Evolutionary conservation across 371 early-diverging fungal genomes (phyloP).

Genomic region (Mortierella sp.): DNA sequence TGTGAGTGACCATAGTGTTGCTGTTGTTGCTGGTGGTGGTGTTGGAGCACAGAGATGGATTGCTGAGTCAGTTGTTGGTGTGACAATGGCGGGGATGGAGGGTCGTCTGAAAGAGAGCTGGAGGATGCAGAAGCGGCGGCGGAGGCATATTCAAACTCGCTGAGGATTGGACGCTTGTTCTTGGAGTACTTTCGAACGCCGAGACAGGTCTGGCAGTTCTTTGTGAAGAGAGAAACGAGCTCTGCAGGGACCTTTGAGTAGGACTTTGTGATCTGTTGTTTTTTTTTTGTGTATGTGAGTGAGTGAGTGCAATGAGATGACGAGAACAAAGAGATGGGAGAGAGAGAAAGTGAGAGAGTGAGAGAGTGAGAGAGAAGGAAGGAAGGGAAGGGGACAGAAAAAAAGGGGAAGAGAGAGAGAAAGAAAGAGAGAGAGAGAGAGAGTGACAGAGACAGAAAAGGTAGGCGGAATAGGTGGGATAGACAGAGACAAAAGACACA

Average conservation of each 20-base stretch:
- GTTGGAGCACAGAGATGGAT: constrained; percentile 6
- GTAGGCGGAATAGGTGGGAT: neutral
- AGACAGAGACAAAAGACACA: neutral
- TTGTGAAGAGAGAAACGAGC: constrained; percentile 51
- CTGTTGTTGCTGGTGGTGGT: constrained; percentile 8
- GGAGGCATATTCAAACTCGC: constrained; percentile 52
- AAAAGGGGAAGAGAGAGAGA: constrained; percentile 1
- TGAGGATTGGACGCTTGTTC: constrained; percentile 50
- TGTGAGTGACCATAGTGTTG: constrained; percentile 6
- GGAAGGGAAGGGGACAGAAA: neutral
- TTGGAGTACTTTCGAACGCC: constrained; percentile 52
- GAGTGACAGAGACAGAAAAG: neutral
- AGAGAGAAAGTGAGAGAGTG: no score
- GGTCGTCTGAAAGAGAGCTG: constrained; percentile 16
- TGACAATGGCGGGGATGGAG: constrained; percentile 11
- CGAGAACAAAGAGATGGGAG: neutral
- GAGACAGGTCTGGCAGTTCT: constrained; percentile 52
- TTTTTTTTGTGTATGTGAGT: no score
- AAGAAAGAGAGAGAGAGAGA: neutral
- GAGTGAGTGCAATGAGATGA: neutral
- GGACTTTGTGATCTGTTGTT: constrained; percentile 45
- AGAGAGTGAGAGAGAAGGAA: neutral
- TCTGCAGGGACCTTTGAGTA: constrained; percentile 53
- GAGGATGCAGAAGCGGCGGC: no score
- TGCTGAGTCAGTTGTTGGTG: constrained; percentile 20